Base-by-base conservation (phyloP, 2,329 filamentous ascomycete genomes). In the Ceratocystis harringtonii region DNA sequence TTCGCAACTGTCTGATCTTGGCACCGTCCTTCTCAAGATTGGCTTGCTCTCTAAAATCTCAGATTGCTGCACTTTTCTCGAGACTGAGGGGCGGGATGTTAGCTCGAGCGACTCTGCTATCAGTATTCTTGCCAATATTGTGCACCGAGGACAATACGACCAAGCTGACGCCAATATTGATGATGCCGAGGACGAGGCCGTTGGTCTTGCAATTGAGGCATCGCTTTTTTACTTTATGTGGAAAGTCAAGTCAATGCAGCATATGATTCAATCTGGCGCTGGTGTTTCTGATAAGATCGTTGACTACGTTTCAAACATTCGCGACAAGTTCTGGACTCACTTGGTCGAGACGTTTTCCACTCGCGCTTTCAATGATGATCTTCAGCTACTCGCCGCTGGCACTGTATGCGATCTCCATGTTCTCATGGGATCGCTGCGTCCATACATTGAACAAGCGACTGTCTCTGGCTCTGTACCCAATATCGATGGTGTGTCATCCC, bases 151-250 rank as follows among this genome's bases (percentile, higher is more conserved):
- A 62, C 80, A 86, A 62, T 84, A 86, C 57, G 80, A 83, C 63
- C 84, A 87, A 64, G 78, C 85, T 2, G 84, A 90, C 65, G 83
- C 86, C 55, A 86, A 88, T 15, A 80, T 86, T 30, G 88, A 91
- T 68, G 85, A 85, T 55, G 78, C 89, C 12, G 92, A 97, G 74
- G 89, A 94, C 69, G 85, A 89, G 69, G 79, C 94, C 55, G 85
- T 90, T 5, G 80, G 84, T 1, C 87, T 86, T 70, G 87, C 90
- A 36, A 88, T 95, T 71, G 87, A 88, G 69, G 81, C 86, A 1
- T 80, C 88, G 62, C 81, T 91, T 60, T 90, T 95, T 75, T 97
- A 96, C 76, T 95, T 96, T 73, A 90, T 95, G 84, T 99, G 94
- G 94, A 92, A 94, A 72, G 82, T 88, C 25, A 82, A 84, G 64